Conservation (phyloP, 306 rosid species). For the Pachyrhizus erosus region DNA sequence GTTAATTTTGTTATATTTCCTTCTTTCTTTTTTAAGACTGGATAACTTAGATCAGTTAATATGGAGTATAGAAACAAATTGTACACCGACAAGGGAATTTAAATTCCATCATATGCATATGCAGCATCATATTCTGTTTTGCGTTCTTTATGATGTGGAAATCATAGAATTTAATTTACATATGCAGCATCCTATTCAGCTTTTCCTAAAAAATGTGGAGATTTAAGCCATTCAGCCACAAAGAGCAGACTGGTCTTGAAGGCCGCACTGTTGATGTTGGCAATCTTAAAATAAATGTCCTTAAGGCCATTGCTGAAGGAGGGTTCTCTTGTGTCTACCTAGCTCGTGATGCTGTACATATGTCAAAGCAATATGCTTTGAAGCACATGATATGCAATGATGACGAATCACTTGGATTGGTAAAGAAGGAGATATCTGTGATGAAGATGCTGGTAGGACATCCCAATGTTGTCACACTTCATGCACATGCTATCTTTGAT, state of each 20-base stretch:
- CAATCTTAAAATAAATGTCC: slow-evolving; percentile 76
- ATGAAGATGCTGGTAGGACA: slow-evolving; percentile 88
- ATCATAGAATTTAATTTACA: slow-evolving; percentile 19
- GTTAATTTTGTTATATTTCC: neutral
- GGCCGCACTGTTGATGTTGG: slow-evolving; percentile 90
- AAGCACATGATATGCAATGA: slow-evolving; percentile 95
- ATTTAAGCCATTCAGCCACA: slow-evolving; percentile 92
- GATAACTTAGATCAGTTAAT: neutral
- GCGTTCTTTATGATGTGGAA: neutral
- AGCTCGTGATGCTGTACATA: slow-evolving; percentile 79
- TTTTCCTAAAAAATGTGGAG: slow-evolving; percentile 75
- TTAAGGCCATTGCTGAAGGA: slow-evolving; percentile 91
- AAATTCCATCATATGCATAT: neutral
- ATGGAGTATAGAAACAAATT: slow-evolving; percentile 20
- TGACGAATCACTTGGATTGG: slow-evolving; percentile 84
- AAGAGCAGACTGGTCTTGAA: slow-evolving; percentile 88
- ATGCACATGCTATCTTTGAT: slow-evolving; percentile 79
- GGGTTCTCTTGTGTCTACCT: slow-evolving; percentile 97
- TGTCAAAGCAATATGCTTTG: slow-evolving; percentile 94
- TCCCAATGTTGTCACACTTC: slow-evolving; percentile 85
- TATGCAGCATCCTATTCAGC: slow-evolving; percentile 41
- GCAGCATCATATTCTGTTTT: neutral
- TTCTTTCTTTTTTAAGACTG: neutral
- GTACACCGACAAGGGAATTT: neutral
- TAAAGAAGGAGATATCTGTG: slow-evolving; percentile 81